These are phyloP conservation scores for Blastocystis sp. DNA, from an alignment of 352 stramenopile species.

Conservation along the genomic window DNA sequence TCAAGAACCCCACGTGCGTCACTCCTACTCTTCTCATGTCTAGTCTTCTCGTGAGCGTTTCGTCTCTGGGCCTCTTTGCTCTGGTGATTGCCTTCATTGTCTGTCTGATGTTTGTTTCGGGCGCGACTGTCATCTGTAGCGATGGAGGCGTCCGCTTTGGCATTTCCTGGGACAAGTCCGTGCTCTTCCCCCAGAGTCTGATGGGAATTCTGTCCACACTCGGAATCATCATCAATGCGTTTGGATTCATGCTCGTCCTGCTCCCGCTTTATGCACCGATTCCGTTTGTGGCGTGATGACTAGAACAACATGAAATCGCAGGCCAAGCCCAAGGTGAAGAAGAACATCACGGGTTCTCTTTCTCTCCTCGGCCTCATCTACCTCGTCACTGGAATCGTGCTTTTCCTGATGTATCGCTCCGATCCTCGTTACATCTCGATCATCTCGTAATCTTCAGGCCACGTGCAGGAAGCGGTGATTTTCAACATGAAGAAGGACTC, in stretches of 20 bases:
- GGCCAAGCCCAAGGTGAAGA: slow-evolving; percentile 1
- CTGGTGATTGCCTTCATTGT: slow-evolving; percentile 44
- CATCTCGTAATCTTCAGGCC: not conserved
- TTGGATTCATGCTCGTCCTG: slow-evolving; percentile 43
- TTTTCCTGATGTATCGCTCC: slow-evolving; percentile 58
- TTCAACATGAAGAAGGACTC: slow-evolving; percentile 32
- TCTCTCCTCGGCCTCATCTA: not conserved
- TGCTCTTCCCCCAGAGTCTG: slow-evolving; percentile 10
- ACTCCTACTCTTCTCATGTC: not conserved
- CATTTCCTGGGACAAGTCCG: slow-evolving; percentile 24
- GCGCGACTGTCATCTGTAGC: not conserved
- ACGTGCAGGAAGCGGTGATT: slow-evolving; percentile 1
- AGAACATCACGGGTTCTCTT: slow-evolving; percentile 3
- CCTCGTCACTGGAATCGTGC: slow-evolving; percentile 36
- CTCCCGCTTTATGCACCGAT: slow-evolving; percentile 56
- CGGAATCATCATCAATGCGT: slow-evolving; percentile 59
- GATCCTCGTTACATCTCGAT: not conserved
- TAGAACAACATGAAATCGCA: slow-evolving; percentile 47
- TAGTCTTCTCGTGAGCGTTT: slow-evolving; percentile 44
- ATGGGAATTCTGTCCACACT: slow-evolving; percentile 47
- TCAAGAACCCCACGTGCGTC: slow-evolving; percentile 55
- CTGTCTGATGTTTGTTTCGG: not conserved
- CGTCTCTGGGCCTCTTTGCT: slow-evolving; percentile 40
- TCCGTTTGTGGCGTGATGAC: not conserved
- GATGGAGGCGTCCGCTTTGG: slow-evolving; percentile 37